Evolutionary conservation across 2,329 filamentous ascomycete genomes (phyloP), one percentile per base, ranked within the genome.

Genomic region (Neodidymelliopsis sp.): DNA sequence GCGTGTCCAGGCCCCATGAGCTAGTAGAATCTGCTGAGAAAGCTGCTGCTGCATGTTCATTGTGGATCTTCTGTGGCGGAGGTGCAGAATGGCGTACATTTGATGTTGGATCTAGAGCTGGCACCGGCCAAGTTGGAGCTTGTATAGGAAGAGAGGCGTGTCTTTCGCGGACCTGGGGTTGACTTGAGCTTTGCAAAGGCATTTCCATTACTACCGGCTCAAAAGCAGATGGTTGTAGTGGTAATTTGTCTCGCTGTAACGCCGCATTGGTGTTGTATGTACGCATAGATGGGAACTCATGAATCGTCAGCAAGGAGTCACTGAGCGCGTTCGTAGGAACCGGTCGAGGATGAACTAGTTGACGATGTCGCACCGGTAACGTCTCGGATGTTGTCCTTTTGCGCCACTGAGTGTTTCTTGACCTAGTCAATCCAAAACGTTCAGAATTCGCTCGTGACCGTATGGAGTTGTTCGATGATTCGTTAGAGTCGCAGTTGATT

Each of bases 401-500:
- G n/a, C 34, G 13, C 13, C 16, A 6, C 8, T 38, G 25, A 31
- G 15, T 11, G 11, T 10, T 10, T 6, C 12, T 24, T n/a, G n/a
- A 13, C 12, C 11, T 24, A 20, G 2, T 10, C 15, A 23, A 11
- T 2, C 4, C 28, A 9, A n/a, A 6, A 4, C 33, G 34, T 18
- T 24, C 23, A 43, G 13, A 30, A 13, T 10, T 19, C 11, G 34
- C 13, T 9, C 11, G 39, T 22, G 6, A 9, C 9, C 31, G 15
- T 18, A 38, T 27, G 12, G 38, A 29, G 19, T 49, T 49, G 6
- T 38, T 45, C 5, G 38, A 46, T 19, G 40, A 28, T 15, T 46
- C 43, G 7, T 27, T 45, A 44, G 40, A 41, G 22, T 53, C 49
- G 31, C 48, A 43, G 11, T 24, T 43, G 4, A n/a, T n/a, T n/a